These are phyloP conservation scores for Elsinoe arachidis DNA, from an alignment of 2,329 filamentous ascomycete species.

Conservation along the genomic window DNA sequence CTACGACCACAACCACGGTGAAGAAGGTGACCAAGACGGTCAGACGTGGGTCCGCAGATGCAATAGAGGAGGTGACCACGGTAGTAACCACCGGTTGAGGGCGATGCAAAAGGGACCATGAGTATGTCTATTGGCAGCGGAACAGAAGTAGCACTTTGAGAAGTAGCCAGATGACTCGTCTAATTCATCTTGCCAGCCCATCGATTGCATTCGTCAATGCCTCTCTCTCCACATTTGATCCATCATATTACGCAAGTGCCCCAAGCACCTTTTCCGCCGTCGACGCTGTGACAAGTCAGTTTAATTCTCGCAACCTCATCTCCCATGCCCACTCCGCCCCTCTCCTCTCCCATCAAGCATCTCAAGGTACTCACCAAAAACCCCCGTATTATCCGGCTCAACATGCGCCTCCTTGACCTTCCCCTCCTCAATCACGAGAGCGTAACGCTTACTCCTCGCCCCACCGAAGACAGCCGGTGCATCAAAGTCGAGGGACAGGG, in stretches of 20 bases:
- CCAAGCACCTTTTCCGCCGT: conserved; percentile 18
- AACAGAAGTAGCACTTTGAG: too few relatives aligned
- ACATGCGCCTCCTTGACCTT: conserved; percentile 74
- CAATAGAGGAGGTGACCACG: background rate
- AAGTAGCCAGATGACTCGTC: too few relatives aligned
- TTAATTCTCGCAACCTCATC: conserved; percentile 12
- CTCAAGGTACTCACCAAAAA: conserved; percentile 51
- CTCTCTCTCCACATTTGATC: too few relatives aligned
- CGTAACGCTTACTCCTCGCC: conserved; percentile 78
- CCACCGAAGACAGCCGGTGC: conserved; percentile 71
- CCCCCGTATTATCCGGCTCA: conserved; percentile 81
- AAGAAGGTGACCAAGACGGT: background rate
- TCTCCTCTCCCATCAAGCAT: background rate
- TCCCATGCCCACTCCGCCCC: background rate
- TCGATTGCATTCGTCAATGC: too few relatives aligned
- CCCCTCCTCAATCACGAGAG: conserved; percentile 71
- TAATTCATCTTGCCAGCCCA: too few relatives aligned
- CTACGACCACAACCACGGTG: background rate
- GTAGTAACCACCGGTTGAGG: background rate
- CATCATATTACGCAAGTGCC: background rate
- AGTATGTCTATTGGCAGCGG: too few relatives aligned
- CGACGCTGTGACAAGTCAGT: conserved; percentile 13
- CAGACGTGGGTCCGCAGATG: background rate
- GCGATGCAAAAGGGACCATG: too few relatives aligned
- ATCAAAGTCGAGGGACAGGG: conserved; percentile 76